These are phyloP conservation scores for Nymphaea thermarum DNA, from an alignment of 164 flowering plant species.

Conservation along the genomic window DNA sequence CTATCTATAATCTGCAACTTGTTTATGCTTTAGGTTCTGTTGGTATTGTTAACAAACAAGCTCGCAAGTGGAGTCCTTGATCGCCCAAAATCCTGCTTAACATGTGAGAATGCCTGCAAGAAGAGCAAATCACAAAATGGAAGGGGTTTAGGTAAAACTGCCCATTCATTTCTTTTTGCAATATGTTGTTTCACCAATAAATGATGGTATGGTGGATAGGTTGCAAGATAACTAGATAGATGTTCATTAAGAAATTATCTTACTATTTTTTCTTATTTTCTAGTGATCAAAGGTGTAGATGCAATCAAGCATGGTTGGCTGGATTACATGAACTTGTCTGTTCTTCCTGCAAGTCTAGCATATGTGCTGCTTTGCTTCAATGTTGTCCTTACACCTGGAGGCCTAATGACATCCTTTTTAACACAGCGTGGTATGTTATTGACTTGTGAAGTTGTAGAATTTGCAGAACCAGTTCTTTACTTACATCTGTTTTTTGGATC, in stretches of 20 bases:
- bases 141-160: constrained; percentile 31
- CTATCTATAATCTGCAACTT: too few species aligned
- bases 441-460: neutral
- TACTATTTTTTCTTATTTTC: neutral
- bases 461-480: too few species aligned
- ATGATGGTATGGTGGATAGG: neutral
- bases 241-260: too few species aligned
- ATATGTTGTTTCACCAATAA: constrained; percentile 1
- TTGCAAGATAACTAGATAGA: neutral
- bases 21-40: constrained; percentile 37
- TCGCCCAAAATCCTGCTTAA: constrained; percentile 44
- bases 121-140: constrained; percentile 17
- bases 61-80: constrained; percentile 88
- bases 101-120: constrained; percentile 19
- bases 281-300: constrained; percentile 49
- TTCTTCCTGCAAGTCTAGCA: constrained; percentile 97
- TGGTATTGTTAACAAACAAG: constrained; percentile 76
- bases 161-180: neutral
- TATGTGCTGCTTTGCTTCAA: constrained; percentile 90
- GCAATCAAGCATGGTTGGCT: constrained; percentile 85
- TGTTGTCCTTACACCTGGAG: constrained; percentile 83
- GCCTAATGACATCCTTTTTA: constrained; percentile 94
- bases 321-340: constrained; percentile 90
- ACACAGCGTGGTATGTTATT: constrained; percentile 66
- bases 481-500: too few species aligned